Evolutionary conservation across 768 basidiomycete species (phyloP), one percentile per base, ranked within the genome.

Genomic region (Tricholoma furcatifolium): DNA sequence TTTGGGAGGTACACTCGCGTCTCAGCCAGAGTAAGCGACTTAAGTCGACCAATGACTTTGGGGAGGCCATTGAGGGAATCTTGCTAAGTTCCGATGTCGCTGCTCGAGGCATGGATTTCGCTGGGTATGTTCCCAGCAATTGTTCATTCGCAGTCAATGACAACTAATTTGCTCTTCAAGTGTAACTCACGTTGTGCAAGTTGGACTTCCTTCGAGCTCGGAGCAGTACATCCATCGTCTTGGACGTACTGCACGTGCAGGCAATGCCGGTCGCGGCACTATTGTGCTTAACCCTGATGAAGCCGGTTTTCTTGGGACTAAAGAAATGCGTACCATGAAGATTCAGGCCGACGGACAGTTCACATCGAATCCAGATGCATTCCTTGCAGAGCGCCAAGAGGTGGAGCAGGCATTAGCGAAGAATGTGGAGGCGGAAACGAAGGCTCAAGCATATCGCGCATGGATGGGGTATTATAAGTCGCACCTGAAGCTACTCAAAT

Each of bases 181-280:
- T 15, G 82, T 87, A 6, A 82, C 84, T 0, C 72, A 79, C 1
- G 79, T 87, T 41, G 60, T 85, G 6, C 85, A 87, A 62, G 65
- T 83, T 50, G 84, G 84, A 54, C 76, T 88, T 57, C 88, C 88
- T 11, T 77, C 81, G 0, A 78, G 83, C 50, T 75, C 82, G 21
- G 88, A 89, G 60, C 87, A 89, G 63, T 90, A 91, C 67, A 83
- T 91, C 50, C 88, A 90, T 60, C 80, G 88, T 18, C 83, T 91
- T 6, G 88, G 88, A 12, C 80, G 88, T 43, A 91, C 88, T 15
- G 88, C 88, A 10, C 81, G 88, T 40, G 88, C 88, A 0, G 88
- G 88, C 5, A 71, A 81, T 42, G 71, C 77, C 5, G 87, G 88
- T 0, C 75, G 73, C 35, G 84, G 85, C 2, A 71, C 83, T 47